Conservation (phyloP, 208 protist species). For the Crithidia fasciculata region DNA sequence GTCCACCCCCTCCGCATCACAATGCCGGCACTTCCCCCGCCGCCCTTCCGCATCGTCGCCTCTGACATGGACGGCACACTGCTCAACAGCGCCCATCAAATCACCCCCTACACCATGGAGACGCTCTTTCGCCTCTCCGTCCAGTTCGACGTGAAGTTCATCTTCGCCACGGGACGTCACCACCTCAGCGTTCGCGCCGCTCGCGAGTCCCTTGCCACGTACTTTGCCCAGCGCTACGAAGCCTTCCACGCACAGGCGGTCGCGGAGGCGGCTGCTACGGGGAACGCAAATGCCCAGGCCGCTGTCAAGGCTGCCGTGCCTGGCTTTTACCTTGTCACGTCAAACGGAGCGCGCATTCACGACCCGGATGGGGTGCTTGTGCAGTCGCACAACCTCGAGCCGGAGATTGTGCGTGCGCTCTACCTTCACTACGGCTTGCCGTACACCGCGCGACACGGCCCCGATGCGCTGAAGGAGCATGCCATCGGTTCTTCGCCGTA, state of each 20-base stretch:
- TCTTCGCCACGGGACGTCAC: conserved; percentile 66
- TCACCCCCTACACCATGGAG: conserved; percentile 51
- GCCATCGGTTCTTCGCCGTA: conserved; percentile 2
- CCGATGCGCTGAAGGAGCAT: background rate
- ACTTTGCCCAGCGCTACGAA: conserved; percentile 32
- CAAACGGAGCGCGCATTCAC: conserved; percentile 74
- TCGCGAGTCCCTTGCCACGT: conserved; percentile 21
- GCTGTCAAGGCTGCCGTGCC: background rate
- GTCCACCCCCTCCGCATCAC: background rate
- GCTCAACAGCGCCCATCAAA: conserved; percentile 36
- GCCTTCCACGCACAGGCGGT: conserved; percentile 1
- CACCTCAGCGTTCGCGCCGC: conserved; percentile 39
- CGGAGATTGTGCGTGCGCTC: conserved; percentile 52
- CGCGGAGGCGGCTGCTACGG: background rate
- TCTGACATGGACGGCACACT: conserved; percentile 78
- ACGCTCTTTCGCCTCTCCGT: conserved; percentile 49
- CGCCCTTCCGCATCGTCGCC: conserved; percentile 55
- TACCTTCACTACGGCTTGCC: conserved; percentile 46
- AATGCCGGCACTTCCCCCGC: background rate
- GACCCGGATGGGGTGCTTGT: conserved; percentile 48
- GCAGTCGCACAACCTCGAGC: conserved; percentile 47
- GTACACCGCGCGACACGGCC: conserved; percentile 34
- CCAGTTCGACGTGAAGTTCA: conserved; percentile 37
- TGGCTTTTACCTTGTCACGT: conserved; percentile 68
- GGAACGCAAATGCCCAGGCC: background rate